Evolutionary conservation across 345 rosid species (phyloP), one percentile per base, ranked within the genome.

Genomic region (Sonneratia caseolaris): DNA sequence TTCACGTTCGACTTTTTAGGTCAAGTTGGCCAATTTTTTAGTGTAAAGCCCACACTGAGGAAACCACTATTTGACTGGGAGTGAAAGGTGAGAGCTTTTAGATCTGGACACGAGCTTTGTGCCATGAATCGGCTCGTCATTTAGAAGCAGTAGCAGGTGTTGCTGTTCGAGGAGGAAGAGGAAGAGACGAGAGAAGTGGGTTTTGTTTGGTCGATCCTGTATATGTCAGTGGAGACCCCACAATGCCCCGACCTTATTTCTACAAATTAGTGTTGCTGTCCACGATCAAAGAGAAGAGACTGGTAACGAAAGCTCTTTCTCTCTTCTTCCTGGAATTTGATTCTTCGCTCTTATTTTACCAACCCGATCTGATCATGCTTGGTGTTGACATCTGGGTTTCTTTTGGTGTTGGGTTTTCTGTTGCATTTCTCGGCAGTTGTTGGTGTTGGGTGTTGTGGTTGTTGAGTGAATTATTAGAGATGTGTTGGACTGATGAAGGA

Each of bases 241-340:
- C 73, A 71, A 77, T 77, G 79, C 69, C 76, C 7, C 76, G 76
- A 36, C 79, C 79, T 51, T 73, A 72, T 68, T 77, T 77, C 73
- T 69, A 72, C 76, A 72, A 77, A 71, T 43, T 77, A 45, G 79
- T 77, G 70, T 73, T 77, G 36, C 66, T 59, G 48, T 77, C 79
- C 70, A 77, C 79, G 55, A 69, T 77, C 47, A 64, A 65, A 22
- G 75, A 69, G 65, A 73, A 68, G 67, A 70, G 75, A 36, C 70
- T 77, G 79, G 79, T 77, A 70, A 75, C 10, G 27, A 32, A 32
- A 18, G 38, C 49, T 16, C 45, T 47, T 42, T 27, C 21, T 5
- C 38, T 27, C 47, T 42, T 59, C 37, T 51, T 68, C 24, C 36
- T 47, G 21, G 64, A 49, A n/a, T 57, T 62, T 13, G 19, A 27